Evolutionary conservation across 257 asterid genomes (phyloP).

Genomic region (Eucommia ulmoides): DNA sequence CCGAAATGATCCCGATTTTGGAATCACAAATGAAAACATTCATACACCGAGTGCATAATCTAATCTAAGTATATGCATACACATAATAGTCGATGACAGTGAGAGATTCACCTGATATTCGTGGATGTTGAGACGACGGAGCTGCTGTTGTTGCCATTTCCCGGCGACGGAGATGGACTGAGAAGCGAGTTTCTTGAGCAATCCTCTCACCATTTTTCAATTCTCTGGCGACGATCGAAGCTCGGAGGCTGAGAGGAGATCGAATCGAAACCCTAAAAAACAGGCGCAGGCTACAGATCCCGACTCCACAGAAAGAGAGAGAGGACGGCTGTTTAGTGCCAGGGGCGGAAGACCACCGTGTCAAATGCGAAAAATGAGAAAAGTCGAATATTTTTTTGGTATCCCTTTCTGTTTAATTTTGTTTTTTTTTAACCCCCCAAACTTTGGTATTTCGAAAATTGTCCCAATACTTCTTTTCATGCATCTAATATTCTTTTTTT

Average conservation of each 20-base stretch:
- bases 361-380: no score
- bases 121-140: conserved; percentile 95
- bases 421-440: no score
- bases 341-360: no score
- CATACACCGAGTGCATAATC: conserved; percentile 1
- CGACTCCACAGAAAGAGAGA: conserved; percentile 5
- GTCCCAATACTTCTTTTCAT: no score
- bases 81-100: not conserved
- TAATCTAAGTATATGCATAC: not conserved
- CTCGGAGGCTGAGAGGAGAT: not conserved
- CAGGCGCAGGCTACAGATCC: no score
- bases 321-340: no score
- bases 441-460: no score
- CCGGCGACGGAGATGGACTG: conserved; percentile 87
- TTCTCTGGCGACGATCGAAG: not conserved
- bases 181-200: conserved; percentile 63
- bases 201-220: conserved; percentile 58
- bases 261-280: not conserved
- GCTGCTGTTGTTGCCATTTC: conserved; percentile 98
- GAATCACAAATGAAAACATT: not conserved
- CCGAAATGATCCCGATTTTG: not conserved
- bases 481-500: no score
- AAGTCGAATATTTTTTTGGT: no score
- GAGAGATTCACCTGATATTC: conserved; percentile 67
- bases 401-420: no score